A percentile compares a stretch with the other conserved stretches of the same genome.
phyloP scores from a whole-genome alignment of 192 early-diverging fungal genomes.

The Gaertneriomyces semiglobifer region DNA sequence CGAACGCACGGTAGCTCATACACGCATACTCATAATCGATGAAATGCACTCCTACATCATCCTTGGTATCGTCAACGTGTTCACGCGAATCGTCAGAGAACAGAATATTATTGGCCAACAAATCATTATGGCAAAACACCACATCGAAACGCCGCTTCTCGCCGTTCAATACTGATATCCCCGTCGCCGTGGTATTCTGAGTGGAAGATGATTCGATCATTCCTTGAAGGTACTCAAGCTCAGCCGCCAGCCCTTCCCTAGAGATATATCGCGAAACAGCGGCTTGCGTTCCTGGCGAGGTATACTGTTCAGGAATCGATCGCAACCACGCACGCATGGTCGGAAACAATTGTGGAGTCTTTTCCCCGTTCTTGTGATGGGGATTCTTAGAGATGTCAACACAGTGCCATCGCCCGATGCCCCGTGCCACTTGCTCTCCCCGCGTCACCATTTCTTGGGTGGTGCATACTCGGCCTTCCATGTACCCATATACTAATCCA shows the following conservation, averaged over 20 bases:
- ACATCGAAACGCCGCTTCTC: conserved; percentile 26
- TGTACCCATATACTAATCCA: conserved; percentile 88
- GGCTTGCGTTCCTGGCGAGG: neutral
- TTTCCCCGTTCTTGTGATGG: too few species aligned
- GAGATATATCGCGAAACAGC: too few species aligned
- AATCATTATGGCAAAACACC: conserved; percentile 91
- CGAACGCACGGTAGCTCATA: conserved; percentile 83
- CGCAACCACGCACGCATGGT: conserved; percentile 73
- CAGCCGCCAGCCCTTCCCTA: too few species aligned
- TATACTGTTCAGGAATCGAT: conserved; percentile 40
- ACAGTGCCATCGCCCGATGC: conserved; percentile 80
- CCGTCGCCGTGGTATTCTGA: too few species aligned
- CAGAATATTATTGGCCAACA: conserved; percentile 88
- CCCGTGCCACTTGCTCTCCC: conserved; percentile 70
- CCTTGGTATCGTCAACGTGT: too few species aligned
- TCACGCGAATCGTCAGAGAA: conserved; percentile 16
- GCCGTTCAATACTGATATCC: too few species aligned
- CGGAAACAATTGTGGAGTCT: conserved; percentile 57
- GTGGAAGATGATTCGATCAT: too few species aligned
- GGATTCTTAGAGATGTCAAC: conserved; percentile 47
- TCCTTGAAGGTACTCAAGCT: too few species aligned
- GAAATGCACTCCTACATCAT: conserved; percentile 37
- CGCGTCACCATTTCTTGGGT: conserved; percentile 46
- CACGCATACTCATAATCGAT: conserved; percentile 95
- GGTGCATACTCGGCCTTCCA: conserved; percentile 76